Evolutionary conservation across 1,284 basidiomycete genomes (phyloP).

Genomic region (Cystobasidium sp.): DNA sequence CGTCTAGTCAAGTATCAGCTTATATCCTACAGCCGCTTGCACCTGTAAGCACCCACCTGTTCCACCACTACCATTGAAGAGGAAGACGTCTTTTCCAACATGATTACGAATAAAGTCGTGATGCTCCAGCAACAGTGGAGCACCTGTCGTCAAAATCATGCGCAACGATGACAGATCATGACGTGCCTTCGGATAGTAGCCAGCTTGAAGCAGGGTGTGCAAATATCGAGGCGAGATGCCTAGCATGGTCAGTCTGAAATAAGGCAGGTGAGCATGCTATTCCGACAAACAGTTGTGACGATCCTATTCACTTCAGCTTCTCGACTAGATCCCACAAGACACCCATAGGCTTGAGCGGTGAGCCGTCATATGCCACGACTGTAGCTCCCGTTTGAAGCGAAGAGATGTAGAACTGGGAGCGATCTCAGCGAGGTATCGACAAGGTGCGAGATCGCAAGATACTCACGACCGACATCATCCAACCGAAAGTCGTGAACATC

Average conservation of each 20-base stretch:
- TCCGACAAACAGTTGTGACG: not conserved
- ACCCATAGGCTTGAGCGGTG: constrained; percentile 68
- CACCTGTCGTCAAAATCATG: constrained; percentile 83
- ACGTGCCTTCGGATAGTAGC: constrained; percentile 64
- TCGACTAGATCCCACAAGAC: constrained; percentile 76
- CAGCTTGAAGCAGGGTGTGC: constrained; percentile 22
- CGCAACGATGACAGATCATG: constrained; percentile 68
- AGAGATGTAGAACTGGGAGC: constrained; percentile 3
- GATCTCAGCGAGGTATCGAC: not conserved
- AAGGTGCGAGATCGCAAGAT: not conserved
- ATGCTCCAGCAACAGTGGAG: constrained; percentile 72
- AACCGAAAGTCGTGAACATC: constrained; percentile 45
- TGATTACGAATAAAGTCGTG: constrained; percentile 78
- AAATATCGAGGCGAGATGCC: constrained; percentile 61
- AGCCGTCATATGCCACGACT: constrained; percentile 83
- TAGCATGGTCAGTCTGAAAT: constrained; percentile 68
- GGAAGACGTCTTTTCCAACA: constrained; percentile 55
- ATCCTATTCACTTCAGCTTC: constrained; percentile 57
- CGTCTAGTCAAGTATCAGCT: not conserved
- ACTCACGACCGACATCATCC: constrained; percentile 55
- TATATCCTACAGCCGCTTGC: not conserved
- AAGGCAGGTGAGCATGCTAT: not conserved
- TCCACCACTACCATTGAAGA: constrained; percentile 73
- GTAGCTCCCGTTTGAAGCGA: constrained; percentile 64
- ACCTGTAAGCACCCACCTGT: not conserved